Percentiles rank a stretch among this genome's conserved stretches.
These are phyloP conservation scores for Verticillium alfalfae DNA, from an alignment of 2,329 filamentous ascomycete species.

Conservation along the genomic window DNA sequence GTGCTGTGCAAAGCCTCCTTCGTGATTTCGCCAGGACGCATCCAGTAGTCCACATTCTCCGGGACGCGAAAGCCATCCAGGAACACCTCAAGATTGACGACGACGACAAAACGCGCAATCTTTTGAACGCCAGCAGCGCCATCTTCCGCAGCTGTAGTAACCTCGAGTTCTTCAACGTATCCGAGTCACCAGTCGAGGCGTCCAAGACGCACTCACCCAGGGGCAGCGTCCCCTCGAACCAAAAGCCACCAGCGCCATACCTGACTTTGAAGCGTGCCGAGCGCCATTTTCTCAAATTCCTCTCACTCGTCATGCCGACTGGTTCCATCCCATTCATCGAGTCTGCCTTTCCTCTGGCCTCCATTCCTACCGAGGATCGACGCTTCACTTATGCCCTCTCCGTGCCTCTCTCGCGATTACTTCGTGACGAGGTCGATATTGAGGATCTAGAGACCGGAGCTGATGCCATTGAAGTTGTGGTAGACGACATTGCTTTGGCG, in stretches of 20 bases:
- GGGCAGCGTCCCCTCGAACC: not conserved
- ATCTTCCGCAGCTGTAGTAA: constrained; percentile 65
- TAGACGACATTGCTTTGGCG: constrained; percentile 32
- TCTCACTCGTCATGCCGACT: constrained; percentile 53
- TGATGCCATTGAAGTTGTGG: constrained; percentile 60
- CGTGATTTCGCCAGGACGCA: constrained; percentile 57
- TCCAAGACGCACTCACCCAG: not conserved
- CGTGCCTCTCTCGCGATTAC: constrained; percentile 51
- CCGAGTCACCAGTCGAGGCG: constrained; percentile 40
- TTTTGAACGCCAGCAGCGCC: constrained; percentile 50
- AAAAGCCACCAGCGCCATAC: constrained; percentile 47
- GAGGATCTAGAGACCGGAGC: constrained; percentile 61
- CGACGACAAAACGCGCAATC: constrained; percentile 47
- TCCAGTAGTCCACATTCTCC: constrained; percentile 65
- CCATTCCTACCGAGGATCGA: constrained; percentile 53
- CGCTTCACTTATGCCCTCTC: constrained; percentile 64
- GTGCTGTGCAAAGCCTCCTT: constrained; percentile 53
- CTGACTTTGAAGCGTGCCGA: constrained; percentile 64
- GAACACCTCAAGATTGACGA: constrained; percentile 54
- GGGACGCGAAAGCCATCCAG: constrained; percentile 61
- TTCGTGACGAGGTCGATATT: constrained; percentile 50
- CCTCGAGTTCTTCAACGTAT: constrained; percentile 72
- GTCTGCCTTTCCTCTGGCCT: constrained; percentile 60
- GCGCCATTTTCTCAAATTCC: constrained; percentile 63
- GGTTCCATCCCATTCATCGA: constrained; percentile 53